Conservation (phyloP, 2,329 filamentous ascomycete genomes). For the Neurospora sp. region DNA sequence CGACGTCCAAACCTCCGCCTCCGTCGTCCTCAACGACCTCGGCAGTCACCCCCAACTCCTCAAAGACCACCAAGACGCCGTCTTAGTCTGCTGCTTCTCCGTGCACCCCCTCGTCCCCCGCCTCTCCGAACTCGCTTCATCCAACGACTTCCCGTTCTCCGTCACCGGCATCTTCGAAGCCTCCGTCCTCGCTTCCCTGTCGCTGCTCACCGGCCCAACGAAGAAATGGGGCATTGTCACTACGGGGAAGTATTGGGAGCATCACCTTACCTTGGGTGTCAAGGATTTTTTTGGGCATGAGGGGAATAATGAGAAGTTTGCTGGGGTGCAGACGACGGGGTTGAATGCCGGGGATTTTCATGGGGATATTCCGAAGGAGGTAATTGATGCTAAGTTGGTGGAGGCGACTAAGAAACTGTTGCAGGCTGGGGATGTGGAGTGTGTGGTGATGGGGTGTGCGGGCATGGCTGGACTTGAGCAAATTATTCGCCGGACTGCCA, state of each 20-base stretch:
- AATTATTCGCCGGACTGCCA: conserved; percentile 60
- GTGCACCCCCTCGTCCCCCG: conserved; percentile 65
- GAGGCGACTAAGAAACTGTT: conserved; percentile 61
- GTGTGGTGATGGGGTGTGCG: conserved; percentile 78
- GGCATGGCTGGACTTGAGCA: conserved; percentile 82
- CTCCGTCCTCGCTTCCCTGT: conserved; percentile 56
- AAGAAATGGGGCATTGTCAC: conserved; percentile 75
- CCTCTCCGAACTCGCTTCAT: conserved; percentile 30
- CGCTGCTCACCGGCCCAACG: conserved; percentile 29
- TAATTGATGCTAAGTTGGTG: conserved; percentile 57
- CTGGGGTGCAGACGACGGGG: conserved; percentile 74
- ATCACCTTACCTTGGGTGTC: conserved; percentile 59
- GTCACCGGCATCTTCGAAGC: conserved; percentile 85
- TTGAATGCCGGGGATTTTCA: conserved; percentile 75
- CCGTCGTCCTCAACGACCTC: conserved; percentile 50
- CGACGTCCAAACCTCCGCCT: conserved; percentile 55
- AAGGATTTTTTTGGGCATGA: conserved; percentile 46
- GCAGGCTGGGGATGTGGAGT: conserved; percentile 44
- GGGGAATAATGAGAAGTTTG: conserved; percentile 42
- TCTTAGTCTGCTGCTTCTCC: conserved; percentile 83
- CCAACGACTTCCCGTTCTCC: conserved; percentile 27
- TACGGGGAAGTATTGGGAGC: conserved; percentile 77
- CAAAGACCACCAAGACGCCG: conserved; percentile 43
- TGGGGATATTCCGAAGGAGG: conserved; percentile 49
- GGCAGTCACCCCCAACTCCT: conserved; percentile 6